Evolutionary conservation across 1,284 basidiomycete species (phyloP).

Genomic region (Ustilago crameri): DNA sequence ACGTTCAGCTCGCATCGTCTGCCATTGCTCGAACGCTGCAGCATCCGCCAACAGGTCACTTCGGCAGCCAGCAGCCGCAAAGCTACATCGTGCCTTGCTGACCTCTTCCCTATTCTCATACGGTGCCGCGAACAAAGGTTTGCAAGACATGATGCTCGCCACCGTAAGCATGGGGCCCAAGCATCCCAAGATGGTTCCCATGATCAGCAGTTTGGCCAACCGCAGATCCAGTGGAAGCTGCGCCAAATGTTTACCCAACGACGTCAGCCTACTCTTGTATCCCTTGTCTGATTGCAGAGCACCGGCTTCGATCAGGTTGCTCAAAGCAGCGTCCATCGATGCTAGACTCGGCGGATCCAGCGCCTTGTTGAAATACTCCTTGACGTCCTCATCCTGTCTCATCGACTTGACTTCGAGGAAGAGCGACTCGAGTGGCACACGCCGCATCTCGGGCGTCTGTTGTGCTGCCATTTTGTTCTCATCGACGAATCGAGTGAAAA

Average conservation of each 20-base stretch:
- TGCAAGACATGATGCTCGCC: conserved; percentile 84
- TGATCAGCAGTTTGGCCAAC: conserved; percentile 78
- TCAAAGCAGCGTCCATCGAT: conserved; percentile 83
- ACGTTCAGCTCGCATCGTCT: conserved; percentile 72
- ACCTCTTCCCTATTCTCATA: conserved; percentile 85
- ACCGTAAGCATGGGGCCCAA: conserved; percentile 64
- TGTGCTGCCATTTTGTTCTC: conserved; percentile 78
- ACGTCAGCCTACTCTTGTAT: conserved; percentile 74
- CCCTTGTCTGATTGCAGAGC: conserved; percentile 76
- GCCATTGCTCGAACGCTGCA: conserved; percentile 79
- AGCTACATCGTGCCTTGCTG: conserved; percentile 69
- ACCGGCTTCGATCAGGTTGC: conserved; percentile 80
- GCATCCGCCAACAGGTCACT: conserved; percentile 88
- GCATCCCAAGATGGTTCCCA: conserved; percentile 64
- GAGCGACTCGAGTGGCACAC: conserved; percentile 87
- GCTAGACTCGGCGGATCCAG: conserved; percentile 83
- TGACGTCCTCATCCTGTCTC: conserved; percentile 81
- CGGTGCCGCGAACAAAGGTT: conserved; percentile 84
- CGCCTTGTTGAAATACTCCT: conserved; percentile 77
- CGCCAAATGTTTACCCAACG: conserved; percentile 83
- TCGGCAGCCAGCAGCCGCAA: conserved; percentile 74
- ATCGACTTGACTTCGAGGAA: conserved; percentile 85
- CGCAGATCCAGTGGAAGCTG: conserved; percentile 88
- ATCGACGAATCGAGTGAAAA: conserved; percentile 80
- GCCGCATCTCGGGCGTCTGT: conserved; percentile 82